A percentile compares a stretch with the other conserved stretches of the same genome.
These are phyloP conservation scores for Bruguiera sexangula DNA, from an alignment of 345 rosid species.

Conservation along the genomic window DNA sequence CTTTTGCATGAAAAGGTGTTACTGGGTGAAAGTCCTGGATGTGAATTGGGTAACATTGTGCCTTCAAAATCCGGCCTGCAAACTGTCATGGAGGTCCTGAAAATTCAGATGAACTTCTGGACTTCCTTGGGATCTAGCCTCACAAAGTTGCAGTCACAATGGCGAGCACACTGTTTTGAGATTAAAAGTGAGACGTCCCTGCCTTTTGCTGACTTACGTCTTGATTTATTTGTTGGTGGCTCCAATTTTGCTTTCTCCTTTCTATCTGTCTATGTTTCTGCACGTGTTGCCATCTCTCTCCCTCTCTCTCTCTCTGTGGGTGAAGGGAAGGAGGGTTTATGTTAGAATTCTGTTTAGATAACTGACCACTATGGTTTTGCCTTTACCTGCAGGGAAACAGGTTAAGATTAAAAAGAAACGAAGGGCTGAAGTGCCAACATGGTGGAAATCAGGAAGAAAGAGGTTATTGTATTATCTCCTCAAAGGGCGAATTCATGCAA, in stretches of 20 bases:
- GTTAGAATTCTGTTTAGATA: background rate
- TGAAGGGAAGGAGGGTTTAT: too few species aligned
- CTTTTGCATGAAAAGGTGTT: conserved; percentile 45
- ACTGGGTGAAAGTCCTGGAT: conserved; percentile 59
- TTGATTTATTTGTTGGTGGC: background rate
- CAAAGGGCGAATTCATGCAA: conserved; percentile 37
- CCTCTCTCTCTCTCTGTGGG: too few species aligned
- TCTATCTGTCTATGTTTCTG: background rate
- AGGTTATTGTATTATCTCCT: conserved; percentile 52
- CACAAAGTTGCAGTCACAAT: conserved; percentile 50
- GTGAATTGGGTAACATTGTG: conserved; percentile 29
- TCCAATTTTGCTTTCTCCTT: background rate
- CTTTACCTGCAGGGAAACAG: conserved; percentile 45
- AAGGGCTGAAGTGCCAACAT: conserved; percentile 41
- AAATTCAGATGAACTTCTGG: conserved; percentile 82
- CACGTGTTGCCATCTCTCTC: too few species aligned
- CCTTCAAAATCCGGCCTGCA: conserved; percentile 71
- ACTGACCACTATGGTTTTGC: background rate
- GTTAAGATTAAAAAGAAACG: conserved; percentile 44
- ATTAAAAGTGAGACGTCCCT: conserved; percentile 52
- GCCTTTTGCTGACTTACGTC: background rate
- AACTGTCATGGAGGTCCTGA: conserved; percentile 75
- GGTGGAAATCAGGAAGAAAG: conserved; percentile 84
- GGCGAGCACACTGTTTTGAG: conserved; percentile 38
- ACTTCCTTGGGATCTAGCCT: conserved; percentile 42